Base-by-base conservation (phyloP, 2,329 filamentous ascomycete species). In the Aureobasidium vineae region DNA sequence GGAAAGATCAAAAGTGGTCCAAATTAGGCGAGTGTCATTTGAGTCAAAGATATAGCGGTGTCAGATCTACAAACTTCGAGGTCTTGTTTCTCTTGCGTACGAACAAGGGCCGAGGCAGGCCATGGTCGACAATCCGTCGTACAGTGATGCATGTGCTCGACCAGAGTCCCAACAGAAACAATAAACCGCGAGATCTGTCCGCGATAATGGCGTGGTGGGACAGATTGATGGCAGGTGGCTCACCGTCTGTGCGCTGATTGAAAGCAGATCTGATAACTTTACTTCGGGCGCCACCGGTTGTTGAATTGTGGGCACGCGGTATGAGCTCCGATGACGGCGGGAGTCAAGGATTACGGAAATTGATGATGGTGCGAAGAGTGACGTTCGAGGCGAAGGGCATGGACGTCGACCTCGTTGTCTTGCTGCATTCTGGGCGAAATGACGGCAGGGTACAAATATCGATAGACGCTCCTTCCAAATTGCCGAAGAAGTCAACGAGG, bases 231-330 rank as follows among this genome's bases (percentile, higher is more conserved):
- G 54, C 40, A 28, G 23, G n/a, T 43, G 38, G 40, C 10, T 40
- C 53, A 28, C 23, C 21, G 45, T 54, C 45, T 43, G 36, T 65
- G 45, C 33, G 54, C 16, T 43, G 40, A n/a, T 47, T 52, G 49
- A 26, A 45, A 56, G 65, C 66, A 60, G 66, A 67, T 67, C 66
- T 65, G 66, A 67, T 67, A 67, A 67, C 66, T 61, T 65, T 59
- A 61, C 36, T 54, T 53, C 53, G 66, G 59, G 59, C 43, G 38
- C 13, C 26, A 33, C 38, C 45, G 65, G 57, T 59, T 52, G 43
- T 23, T 13, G 31, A 23, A 23, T 21, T 13, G 21, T 41, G 15
- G 53, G 41, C 43, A 31, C 23, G 19, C 33, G 36, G 49, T 26
- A 4, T 11, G 45, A 8, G 43, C 45, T 63, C 59, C 59, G 59